Percentiles rank a stretch among this genome's conserved stretches.
phyloP scores from a whole-genome alignment of 176 grass and related monocot genomes.

The Hyparrhenia diplandra region DNA sequence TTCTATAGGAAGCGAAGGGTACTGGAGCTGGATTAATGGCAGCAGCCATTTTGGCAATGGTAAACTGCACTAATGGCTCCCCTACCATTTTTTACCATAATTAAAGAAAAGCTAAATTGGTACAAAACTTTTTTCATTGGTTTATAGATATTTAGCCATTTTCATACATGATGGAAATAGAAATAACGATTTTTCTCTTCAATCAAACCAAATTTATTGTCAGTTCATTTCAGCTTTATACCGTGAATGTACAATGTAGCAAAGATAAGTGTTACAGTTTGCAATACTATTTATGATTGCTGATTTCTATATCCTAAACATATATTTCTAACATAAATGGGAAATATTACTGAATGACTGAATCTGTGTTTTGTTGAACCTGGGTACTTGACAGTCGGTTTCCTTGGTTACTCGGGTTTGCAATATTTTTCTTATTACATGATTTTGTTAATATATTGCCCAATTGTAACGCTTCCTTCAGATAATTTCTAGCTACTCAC shows the following conservation, averaged over 20 bases:
- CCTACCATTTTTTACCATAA: slow-evolving; percentile 7
- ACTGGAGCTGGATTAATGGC: slow-evolving; percentile 96
- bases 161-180: slow-evolving; percentile 1
- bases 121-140: neutral
- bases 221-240: neutral
- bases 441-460: slow-evolving; percentile 1
- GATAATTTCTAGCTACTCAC: slow-evolving; percentile 5
- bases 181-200: neutral
- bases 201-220: neutral
- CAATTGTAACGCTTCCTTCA: neutral
- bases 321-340: neutral
- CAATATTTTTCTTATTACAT: neutral
- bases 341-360: neutral
- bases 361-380: neutral
- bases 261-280: neutral
- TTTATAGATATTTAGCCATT: neutral
- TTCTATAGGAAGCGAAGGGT: slow-evolving; percentile 89
- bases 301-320: neutral
- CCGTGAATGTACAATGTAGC: neutral
- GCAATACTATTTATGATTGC: neutral
- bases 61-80: slow-evolving; percentile 2
- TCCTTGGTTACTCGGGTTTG: slow-evolving; percentile 2
- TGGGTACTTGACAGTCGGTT: neutral
- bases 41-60: slow-evolving; percentile 86
- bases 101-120: neutral